Percentiles rank a stretch among this genome's conserved stretches.
Conservation (phyloP, 768 basidiomycete genomes). For the Mrakia frigida region DNA sequence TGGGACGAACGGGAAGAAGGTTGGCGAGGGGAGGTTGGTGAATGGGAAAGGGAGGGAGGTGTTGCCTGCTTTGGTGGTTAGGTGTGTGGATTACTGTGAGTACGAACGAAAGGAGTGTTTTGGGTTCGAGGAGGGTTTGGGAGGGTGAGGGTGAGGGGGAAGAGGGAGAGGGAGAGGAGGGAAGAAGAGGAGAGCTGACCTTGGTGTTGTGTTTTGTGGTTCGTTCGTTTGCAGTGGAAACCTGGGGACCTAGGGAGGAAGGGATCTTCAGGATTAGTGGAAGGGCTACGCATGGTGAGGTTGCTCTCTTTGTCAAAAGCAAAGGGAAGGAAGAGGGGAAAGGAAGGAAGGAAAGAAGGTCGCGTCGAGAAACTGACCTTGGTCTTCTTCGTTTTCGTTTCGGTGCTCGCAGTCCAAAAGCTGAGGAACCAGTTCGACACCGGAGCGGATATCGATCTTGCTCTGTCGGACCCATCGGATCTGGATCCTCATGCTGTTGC, state of each 20-base stretch:
- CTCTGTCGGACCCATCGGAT: constrained; percentile 71
- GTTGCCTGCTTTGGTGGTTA: constrained; percentile 69
- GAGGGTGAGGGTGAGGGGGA: not conserved
- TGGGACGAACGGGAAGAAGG: constrained; percentile 28
- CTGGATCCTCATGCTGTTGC: constrained; percentile 92
- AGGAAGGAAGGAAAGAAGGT: no score
- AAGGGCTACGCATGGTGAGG: constrained; percentile 61
- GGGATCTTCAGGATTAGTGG: constrained; percentile 64
- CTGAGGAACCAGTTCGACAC: constrained; percentile 31
- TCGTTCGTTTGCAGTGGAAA: constrained; percentile 17
- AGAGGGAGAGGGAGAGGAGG: not conserved
- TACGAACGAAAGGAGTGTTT: no score
- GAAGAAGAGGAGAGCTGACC: not conserved
- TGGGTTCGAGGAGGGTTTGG: no score
- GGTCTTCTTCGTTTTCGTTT: constrained; percentile 16
- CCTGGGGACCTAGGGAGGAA: constrained; percentile 24
- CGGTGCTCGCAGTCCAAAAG: constrained; percentile 9
- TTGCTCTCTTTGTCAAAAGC: constrained; percentile 65
- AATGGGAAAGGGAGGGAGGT: constrained; percentile 26
- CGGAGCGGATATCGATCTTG: constrained; percentile 84
- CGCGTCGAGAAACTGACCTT: constrained; percentile 37
- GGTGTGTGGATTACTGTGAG: constrained; percentile 64
- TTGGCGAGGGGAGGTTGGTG: constrained; percentile 41
- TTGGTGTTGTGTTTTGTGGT: not conserved
- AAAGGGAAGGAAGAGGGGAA: constrained; percentile 45